Evolutionary conservation across 306 rosid genomes (phyloP).

Genomic region (Rubus parviflorus): DNA sequence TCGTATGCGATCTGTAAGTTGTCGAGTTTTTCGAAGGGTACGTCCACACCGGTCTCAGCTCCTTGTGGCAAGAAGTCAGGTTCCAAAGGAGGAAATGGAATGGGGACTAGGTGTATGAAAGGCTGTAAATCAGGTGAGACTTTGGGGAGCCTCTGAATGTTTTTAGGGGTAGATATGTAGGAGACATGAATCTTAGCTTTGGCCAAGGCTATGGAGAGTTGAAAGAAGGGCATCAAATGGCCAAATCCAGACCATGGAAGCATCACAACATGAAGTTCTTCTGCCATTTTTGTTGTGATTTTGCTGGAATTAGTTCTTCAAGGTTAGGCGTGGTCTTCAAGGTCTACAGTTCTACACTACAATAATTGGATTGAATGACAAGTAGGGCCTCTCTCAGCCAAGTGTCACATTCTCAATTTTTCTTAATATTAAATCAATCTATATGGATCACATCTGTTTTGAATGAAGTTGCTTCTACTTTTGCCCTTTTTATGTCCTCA

Average conservation of each 20-base stretch:
- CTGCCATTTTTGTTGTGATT: background rate
- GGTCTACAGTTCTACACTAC: no score
- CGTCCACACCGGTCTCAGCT: constrained; percentile 22
- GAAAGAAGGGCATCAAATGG: constrained; percentile 15
- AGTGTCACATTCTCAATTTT: no score
- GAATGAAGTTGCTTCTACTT: no score
- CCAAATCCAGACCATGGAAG: constrained; percentile 37
- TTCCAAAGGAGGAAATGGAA: constrained; percentile 16
- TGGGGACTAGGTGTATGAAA: background rate
- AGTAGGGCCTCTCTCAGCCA: no score
- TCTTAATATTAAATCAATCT: no score
- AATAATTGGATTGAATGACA: no score
- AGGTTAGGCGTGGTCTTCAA: no score
- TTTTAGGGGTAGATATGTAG: constrained; percentile 28
- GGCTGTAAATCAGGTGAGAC: background rate
- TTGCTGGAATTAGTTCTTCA: no score
- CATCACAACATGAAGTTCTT: constrained; percentile 19
- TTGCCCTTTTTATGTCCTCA: no score
- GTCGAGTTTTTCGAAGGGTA: constrained; percentile 14
- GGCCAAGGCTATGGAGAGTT: constrained; percentile 25
- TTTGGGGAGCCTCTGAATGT: constrained; percentile 24
- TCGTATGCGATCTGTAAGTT: constrained; percentile 9
- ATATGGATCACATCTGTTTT: no score
- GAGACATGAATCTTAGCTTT: constrained; percentile 24
- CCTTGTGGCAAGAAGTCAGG: constrained; percentile 14